Base-by-base conservation (phyloP, 805 yeast genomes). In the Candida ficus region DNA sequence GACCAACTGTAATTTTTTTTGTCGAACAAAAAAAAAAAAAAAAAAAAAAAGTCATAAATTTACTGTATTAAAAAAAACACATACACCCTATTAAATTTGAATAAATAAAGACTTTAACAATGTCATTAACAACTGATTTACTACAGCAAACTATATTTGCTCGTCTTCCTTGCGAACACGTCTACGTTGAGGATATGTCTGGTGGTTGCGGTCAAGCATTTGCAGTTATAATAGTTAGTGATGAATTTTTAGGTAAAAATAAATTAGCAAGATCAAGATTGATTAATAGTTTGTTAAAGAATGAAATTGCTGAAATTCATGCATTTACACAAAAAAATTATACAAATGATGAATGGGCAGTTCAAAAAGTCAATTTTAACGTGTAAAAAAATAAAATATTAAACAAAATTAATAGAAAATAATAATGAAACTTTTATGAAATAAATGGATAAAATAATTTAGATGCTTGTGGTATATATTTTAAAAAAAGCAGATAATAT, bases 171-270 rank as follows among this genome's bases (percentile, higher is more conserved):
- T 37, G 38, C 22, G 41, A 33, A 19, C 40, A 81, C 45, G 87
- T 80, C 10, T 83, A 80, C 52, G 89, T 86, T 7, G 81, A 75
- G 45, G 95, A 86, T 49, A 75, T 78, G 69, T 79, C 81, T 10
- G 61, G 61, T 13, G 99, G 99, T 1, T 93, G 99, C 64, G 99
- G 99, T 5, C 96, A 91, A 61, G 96, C 98, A 3, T 91, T 90
- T 62, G 96, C 95, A 29, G 96, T 89, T 26, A 75, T 86, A 7
- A 90, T 95, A 21, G 96, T 93, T 70, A 63, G 80, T 6, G 71
- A 77, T 33, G 56, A 68, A 18, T 93, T 95, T 61, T 61, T 70
- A 44, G 93, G 93, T 19, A 87, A 88, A 64, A 88, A 87, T 64
- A 85, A 84, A 59, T 68, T 93, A 37, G 76, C 80, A 68, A 75